A percentile compares a stretch with the other conserved stretches of the same genome.
Conservation (phyloP, 768 basidiomycete genomes). For the Holtermanniella nyarrowii region DNA sequence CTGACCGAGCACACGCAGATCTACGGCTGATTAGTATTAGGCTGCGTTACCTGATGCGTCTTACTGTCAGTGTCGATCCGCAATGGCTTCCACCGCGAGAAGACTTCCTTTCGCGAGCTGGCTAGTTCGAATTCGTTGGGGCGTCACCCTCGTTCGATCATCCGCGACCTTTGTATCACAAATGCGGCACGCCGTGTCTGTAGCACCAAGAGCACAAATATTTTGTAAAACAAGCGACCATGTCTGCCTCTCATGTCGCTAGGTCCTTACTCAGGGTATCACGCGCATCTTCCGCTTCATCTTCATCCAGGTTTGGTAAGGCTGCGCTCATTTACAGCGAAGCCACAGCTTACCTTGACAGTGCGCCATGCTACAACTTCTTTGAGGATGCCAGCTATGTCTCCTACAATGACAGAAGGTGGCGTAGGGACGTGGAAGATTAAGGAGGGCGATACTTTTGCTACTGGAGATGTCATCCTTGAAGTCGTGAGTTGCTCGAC, state of each 20-base stretch:
- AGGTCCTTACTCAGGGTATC: background rate
- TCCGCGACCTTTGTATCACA: too few species aligned
- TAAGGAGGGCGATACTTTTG: slow-evolving; percentile 67
- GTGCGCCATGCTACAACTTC: slow-evolving; percentile 53
- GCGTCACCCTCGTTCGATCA: too few species aligned
- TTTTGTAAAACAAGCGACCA: too few species aligned
- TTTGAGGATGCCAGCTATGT: slow-evolving; percentile 92
- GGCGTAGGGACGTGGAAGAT: slow-evolving; percentile 87
- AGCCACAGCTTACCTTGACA: background rate
- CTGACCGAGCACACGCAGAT: too few species aligned
- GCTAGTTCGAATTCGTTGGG: too few species aligned
- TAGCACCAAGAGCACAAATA: too few species aligned
- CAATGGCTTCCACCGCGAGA: too few species aligned
- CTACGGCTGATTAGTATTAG: too few species aligned
- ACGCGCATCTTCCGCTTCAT: background rate
- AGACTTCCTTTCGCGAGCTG: too few species aligned
- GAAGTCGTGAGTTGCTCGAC: slow-evolving; percentile 56
- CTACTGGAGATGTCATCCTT: slow-evolving; percentile 71
- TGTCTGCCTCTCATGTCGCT: background rate
- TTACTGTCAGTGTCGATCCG: too few species aligned
- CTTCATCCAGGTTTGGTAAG: background rate
- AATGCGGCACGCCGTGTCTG: too few species aligned
- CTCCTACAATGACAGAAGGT: slow-evolving; percentile 92
- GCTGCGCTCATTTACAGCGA: background rate
- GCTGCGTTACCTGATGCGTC: too few species aligned